Percentiles rank a stretch among this genome's conserved stretches.
phyloP scores from a whole-genome alignment of 768 basidiomycete genomes.

The Tricholoma terreum region DNA sequence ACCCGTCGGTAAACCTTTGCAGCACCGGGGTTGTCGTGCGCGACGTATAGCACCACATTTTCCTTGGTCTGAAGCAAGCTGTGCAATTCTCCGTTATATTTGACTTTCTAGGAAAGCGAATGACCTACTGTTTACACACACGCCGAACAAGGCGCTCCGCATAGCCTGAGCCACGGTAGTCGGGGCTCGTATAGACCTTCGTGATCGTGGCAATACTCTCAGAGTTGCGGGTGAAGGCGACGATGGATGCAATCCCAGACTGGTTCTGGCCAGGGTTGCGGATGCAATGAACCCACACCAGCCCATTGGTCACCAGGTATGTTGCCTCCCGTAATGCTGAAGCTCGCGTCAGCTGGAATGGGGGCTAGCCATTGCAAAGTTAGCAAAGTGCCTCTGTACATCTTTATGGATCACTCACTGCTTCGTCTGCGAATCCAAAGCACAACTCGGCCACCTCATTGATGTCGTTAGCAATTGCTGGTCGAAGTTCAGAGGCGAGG shows the following conservation, averaged over 20 bases:
- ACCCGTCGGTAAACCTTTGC: constrained; percentile 58
- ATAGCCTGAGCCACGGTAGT: constrained; percentile 50
- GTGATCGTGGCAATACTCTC: constrained; percentile 59
- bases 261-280: constrained; percentile 15
- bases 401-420: constrained; percentile 39
- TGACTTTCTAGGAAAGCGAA: neutral
- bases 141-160: constrained; percentile 60
- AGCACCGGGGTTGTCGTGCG: constrained; percentile 50
- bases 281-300: constrained; percentile 64
- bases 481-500: constrained; percentile 37
- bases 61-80: constrained; percentile 39
- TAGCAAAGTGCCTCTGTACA: neutral
- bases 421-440: constrained; percentile 52
- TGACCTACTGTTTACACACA: constrained; percentile 53
- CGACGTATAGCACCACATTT: constrained; percentile 65
- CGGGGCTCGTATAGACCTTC: constrained; percentile 63
- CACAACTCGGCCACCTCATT: constrained; percentile 45
- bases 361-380: constrained; percentile 32
- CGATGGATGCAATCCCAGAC: constrained; percentile 56
- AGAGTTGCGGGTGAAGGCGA: constrained; percentile 63
- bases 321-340: constrained; percentile 50
- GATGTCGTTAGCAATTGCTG: constrained; percentile 38
- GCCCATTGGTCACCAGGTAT: constrained; percentile 40
- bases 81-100: constrained; percentile 11
- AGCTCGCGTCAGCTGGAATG: constrained; percentile 46